Base-by-base conservation (phyloP, 371 early-diverging fungal species). In the Mucor saturninus region DNA sequence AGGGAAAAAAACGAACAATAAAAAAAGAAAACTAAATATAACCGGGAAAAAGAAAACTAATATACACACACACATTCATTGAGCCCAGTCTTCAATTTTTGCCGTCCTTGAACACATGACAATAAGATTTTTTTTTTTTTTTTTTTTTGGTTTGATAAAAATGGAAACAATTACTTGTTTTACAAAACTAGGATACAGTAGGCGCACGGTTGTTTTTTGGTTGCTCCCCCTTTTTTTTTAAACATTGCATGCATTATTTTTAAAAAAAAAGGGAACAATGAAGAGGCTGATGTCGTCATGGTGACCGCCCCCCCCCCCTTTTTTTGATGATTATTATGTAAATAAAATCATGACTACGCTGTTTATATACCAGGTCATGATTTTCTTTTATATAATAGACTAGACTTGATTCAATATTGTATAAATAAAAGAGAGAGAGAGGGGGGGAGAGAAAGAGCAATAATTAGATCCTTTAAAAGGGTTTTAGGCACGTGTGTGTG, bases 1-100 rank as follows among this genome's bases (percentile, higher is more conserved):
- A 59, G 37, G 54, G 42, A 54, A 40, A 69, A 37, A 54, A 48
- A 54, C 38, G 50, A 53, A 46, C 29, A 59, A n/a, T 38, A 57
- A 43, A 52, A 38, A 52, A 35, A 56, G 49, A 45, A 14, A 39
- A 39, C 32, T 32, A 31, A 51, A 13, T 6, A 48, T 58, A 48
- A 31, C 58, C 58, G 49, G 58, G 58, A 58, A 58, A 48, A 48
- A 51, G 14, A 51, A 28, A n/a, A 14, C 13, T 43, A 35, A 58
- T 35, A 58, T 49, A 48, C 56, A 46, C 57, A 46, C 56, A 42
- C 32, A 31, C 45, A 7, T 45, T 35, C 8, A 35, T 50, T 30
- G 14, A 42, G n/a, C 28, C 28, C 21, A 40, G 46, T 14, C 32
- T 15, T 57, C 46, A 32, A 45, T 45, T 56, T 56, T 32, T 56